Evolutionary conservation across 805 yeast genomes (phyloP).

Genomic region (Debaryomyces tyrocola): DNA sequence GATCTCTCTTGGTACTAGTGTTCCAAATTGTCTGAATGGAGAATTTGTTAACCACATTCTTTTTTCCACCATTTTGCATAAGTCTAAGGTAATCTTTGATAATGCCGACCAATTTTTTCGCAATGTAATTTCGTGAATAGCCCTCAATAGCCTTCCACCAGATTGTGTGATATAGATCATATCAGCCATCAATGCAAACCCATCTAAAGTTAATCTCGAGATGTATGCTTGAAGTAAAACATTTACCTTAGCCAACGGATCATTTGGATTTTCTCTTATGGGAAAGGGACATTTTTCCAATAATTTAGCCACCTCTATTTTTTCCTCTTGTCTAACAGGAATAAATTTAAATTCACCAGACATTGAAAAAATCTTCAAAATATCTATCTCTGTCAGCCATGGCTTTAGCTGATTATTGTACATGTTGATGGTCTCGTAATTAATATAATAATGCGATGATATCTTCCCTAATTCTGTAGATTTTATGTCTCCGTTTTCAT

Average conservation of each 20-base stretch:
- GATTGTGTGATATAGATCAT: conserved; percentile 92
- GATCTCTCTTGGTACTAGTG: conserved; percentile 66
- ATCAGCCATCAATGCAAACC: conserved; percentile 89
- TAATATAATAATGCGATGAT: conserved; percentile 84
- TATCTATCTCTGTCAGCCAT: conserved; percentile 65
- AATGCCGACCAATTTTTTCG: conserved; percentile 70
- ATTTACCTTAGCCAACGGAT: conserved; percentile 75
- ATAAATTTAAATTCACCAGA: conserved; percentile 85
- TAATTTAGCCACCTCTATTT: conserved; percentile 65
- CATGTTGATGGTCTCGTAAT: conserved; percentile 66
- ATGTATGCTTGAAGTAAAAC: conserved; percentile 83
- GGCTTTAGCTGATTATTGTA: conserved; percentile 66
- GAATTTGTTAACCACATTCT: conserved; percentile 84
- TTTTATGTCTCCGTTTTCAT: conserved; percentile 36
- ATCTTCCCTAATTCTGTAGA: conserved; percentile 73
- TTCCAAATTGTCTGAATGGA: conserved; percentile 79
- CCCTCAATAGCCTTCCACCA: conserved; percentile 85
- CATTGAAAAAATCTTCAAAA: conserved; percentile 71
- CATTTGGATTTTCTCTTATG: conserved; percentile 66
- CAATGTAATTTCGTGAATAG: conserved; percentile 76
- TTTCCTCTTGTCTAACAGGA: conserved; percentile 86
- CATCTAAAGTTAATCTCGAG: conserved; percentile 73
- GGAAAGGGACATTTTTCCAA: conserved; percentile 84
- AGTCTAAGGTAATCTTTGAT: conserved; percentile 54
- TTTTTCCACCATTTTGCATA: conserved; percentile 78